Evolutionary conservation across 1,139 yeast genomes (phyloP), one percentile per base, ranked within the genome.

Genomic region (Yamadazyma sp.): DNA sequence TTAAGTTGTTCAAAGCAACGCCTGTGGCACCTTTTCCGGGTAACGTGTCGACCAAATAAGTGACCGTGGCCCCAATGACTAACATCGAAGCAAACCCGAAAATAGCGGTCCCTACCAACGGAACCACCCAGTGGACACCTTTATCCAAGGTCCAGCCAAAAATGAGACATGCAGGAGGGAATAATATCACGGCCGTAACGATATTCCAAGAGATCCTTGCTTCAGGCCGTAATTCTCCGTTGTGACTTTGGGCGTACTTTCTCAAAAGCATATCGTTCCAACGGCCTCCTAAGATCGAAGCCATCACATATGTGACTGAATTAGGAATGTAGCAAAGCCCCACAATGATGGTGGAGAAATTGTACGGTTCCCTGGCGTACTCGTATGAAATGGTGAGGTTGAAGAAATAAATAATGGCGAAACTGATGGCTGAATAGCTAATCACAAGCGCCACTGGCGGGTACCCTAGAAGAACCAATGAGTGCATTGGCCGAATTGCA

Each of bases 21-120:
- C 95, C 96, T 0, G 95, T 85, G 4, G 95, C 91, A 29, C 96
- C 95, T 51, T 83, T 75, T 0, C 95, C 95, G 0, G 96, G 96
- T 37, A 88, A 69, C 0, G 89, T 80, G 57, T 88, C 96, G 2
- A 88, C 91, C 43, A 88, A 64, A 56, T 87, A 88, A 0, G 96
- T 87, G 4, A 84, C 79, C 0, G 89, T 83, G 7, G 87, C 80
- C 1, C 95, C 94, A 48, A 87, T 86, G 6, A 86, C 80, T 61
- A 87, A 77, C 95, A 87, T 86, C 17, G 88, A 80, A 0, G 92
- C 86, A 55, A 84, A 79, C 0, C 96, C 96, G 58, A 83, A 86
- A 5, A 86, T 46, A 1, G 91, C 87, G 3, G 94, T 82, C 0
- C 96, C 96, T 8, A 88, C 68, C 48, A 83, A 73, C 6, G 83